These are phyloP conservation scores for Backusella tuberculispora DNA, from an alignment of 192 early-diverging fungal genomes.

Conservation along the genomic window DNA sequence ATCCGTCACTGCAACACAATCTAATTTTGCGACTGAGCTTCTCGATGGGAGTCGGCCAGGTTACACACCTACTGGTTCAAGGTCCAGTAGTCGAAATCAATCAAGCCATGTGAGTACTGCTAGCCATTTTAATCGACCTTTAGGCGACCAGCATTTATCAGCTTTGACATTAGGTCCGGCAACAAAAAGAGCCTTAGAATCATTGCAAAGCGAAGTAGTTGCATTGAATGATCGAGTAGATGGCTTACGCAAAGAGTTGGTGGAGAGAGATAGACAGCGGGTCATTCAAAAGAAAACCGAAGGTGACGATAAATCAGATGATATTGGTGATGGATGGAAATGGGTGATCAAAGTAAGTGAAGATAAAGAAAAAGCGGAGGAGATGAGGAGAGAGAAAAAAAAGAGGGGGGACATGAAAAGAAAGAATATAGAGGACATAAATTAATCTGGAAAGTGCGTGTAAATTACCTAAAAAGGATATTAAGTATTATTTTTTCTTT, in stretches of 20 bases:
- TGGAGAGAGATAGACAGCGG: constrained; percentile 24
- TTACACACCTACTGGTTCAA: constrained; percentile 12
- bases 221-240: constrained; percentile 43
- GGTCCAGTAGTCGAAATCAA: constrained; percentile 9
- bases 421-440: not conserved
- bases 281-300: constrained; percentile 3
- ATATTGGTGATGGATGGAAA: constrained; percentile 33
- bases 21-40: not conserved
- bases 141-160: not conserved
- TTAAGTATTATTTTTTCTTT: constrained; percentile 17
- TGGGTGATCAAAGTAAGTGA: constrained; percentile 19
- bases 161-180: constrained; percentile 32
- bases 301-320: constrained; percentile 13
- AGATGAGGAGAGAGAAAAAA: not conserved
- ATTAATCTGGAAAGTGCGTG: not conserved
- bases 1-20: constrained; percentile 14
- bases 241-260: constrained; percentile 36
- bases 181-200: constrained; percentile 42
- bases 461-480: constrained; percentile 6
- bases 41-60: not conserved
- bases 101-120: constrained; percentile 21
- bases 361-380: not conserved
- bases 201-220: constrained; percentile 40
- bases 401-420: not conserved
- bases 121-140: not conserved